Percentiles rank a stretch among this genome's conserved stretches.
phyloP scores from a whole-genome alignment of 2,329 filamentous ascomycete genomes.

The Sclerotinia borealis region DNA sequence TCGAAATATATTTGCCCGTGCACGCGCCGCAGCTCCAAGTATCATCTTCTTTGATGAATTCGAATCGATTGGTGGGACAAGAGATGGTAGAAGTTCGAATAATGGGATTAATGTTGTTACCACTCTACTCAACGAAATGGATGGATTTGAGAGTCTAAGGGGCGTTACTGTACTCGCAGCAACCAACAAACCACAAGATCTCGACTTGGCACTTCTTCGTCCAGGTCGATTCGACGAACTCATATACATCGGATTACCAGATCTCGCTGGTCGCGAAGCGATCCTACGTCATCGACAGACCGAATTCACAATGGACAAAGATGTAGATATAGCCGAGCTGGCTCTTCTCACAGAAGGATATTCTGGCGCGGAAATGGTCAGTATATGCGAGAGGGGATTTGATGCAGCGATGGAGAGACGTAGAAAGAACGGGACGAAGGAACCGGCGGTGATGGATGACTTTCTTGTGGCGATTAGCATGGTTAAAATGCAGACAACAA shows the following conservation, averaged over 20 bases:
- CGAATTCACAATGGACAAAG: constrained; percentile 51
- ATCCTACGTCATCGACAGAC: constrained; percentile 66
- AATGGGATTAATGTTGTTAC: constrained; percentile 75
- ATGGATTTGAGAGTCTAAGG: constrained; percentile 79
- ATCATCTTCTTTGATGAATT: constrained; percentile 98
- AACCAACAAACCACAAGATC: constrained; percentile 80
- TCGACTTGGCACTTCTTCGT: constrained; percentile 80
- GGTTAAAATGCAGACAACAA: constrained; percentile 54
- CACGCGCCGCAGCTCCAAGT: constrained; percentile 76
- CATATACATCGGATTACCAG: constrained; percentile 80
- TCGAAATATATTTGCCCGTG: constrained; percentile 78
- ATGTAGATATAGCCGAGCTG: constrained; percentile 60
- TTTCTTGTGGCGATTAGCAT: constrained; percentile 38
- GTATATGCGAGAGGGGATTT: constrained; percentile 47
- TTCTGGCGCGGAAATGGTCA: constrained; percentile 78
- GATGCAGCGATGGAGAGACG: constrained; percentile 47
- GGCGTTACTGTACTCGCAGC: constrained; percentile 85
- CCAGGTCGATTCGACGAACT: constrained; percentile 80
- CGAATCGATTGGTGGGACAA: constrained; percentile 62
- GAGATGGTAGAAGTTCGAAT: constrained; percentile 41
- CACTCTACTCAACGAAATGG: constrained; percentile 89
- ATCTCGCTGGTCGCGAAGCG: constrained; percentile 63
- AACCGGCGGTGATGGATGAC: constrained; percentile 41
- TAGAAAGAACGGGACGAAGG: constrained; percentile 35
- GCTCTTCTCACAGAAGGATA: constrained; percentile 66